Evolutionary conservation across 176 grass and related monocot species (phyloP).

Genomic region (Triticum timopheevii): DNA sequence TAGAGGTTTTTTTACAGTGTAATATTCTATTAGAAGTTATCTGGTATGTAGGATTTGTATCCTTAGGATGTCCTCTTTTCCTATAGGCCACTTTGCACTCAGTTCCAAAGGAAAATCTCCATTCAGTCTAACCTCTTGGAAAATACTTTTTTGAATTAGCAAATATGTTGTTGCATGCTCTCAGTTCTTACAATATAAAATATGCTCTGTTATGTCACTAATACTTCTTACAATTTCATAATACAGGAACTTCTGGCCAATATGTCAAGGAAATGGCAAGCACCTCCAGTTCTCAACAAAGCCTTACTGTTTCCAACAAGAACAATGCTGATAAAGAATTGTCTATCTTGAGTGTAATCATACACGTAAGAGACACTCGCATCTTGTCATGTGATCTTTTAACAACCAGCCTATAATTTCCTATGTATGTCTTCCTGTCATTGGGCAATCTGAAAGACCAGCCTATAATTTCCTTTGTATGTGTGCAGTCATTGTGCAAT

Average conservation of each 20-base stretch:
- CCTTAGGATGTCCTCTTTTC: neutral
- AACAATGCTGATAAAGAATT: conserved; percentile 8
- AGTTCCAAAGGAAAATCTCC: neutral
- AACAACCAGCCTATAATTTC: conserved; percentile 5
- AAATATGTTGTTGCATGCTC: neutral
- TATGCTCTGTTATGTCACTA: neutral
- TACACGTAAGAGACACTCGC: neutral
- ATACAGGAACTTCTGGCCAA: conserved; percentile 8
- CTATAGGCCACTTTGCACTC: neutral
- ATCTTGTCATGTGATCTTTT: neutral
- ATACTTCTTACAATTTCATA: neutral
- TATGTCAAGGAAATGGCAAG: neutral
- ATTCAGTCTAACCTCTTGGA: neutral
- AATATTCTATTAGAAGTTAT: neutral
- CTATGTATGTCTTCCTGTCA: neutral
- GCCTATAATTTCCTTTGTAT: conserved; percentile 7
- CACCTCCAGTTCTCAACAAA: neutral
- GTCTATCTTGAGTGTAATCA: neutral
- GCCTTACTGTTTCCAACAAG: conserved; percentile 1
- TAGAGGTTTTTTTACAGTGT: neutral
- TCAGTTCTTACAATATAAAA: neutral
- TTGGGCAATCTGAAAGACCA: neutral
- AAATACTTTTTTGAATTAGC: neutral
- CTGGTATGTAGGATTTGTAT: neutral
- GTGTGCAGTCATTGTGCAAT: conserved; percentile 4